Evolutionary conservation across 257 asterid species (phyloP).

Genomic region (Paulownia fortunei): DNA sequence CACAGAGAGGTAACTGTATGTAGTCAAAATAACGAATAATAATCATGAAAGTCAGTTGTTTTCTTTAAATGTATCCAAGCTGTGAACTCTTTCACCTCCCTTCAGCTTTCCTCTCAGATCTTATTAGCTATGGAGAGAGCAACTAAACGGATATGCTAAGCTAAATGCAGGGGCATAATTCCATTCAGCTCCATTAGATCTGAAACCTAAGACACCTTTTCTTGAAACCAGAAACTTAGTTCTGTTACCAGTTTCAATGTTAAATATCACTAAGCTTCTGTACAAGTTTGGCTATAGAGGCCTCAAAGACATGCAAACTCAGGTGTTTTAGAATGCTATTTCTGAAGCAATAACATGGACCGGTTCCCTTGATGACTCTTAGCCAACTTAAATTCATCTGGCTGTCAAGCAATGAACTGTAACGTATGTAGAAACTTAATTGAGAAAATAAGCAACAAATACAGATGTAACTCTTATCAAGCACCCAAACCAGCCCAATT

Average conservation of each 20-base stretch:
- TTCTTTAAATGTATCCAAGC: neutral
- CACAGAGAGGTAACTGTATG: too few relatives aligned
- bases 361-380: neutral
- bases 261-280: neutral
- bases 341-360: neutral
- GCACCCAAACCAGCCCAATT: constrained; percentile 93
- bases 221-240: neutral
- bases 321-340: neutral
- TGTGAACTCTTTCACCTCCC: neutral
- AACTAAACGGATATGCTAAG: neutral
- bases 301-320: too few relatives aligned
- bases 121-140: neutral
- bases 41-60: neutral
- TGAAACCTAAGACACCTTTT: neutral
- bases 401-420: neutral
- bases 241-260: neutral
- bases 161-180: too few relatives aligned
- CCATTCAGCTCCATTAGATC: too few relatives aligned
- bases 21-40: too few relatives aligned
- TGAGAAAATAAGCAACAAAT: constrained; percentile 15
- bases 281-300: neutral
- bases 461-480: constrained; percentile 36
- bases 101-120: neutral
- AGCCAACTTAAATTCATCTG: neutral
- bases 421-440: neutral